phyloP scores from a whole-genome alignment of 2,329 filamentous ascomycete genomes.

The Sporothrix dimorphospora region DNA sequence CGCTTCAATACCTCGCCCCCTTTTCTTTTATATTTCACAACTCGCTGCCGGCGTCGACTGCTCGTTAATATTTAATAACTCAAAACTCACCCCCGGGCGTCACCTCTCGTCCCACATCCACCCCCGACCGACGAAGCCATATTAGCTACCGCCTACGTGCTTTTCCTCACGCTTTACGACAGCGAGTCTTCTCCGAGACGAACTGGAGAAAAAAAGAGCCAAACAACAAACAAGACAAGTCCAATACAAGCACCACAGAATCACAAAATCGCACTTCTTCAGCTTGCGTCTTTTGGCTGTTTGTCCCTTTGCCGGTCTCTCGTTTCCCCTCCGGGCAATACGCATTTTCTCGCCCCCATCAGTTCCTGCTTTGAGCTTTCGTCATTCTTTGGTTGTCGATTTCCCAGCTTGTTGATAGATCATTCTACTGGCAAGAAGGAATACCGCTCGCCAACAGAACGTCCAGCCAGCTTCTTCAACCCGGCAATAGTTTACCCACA shows the following conservation, averaged over 20 bases:
- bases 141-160: neutral
- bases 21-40: neutral
- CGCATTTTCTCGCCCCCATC: neutral
- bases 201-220: neutral
- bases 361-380: neutral
- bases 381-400: conserved; percentile 7
- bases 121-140: conserved; percentile 8
- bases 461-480: neutral
- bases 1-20: neutral
- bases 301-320: neutral
- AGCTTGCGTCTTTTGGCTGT: neutral
- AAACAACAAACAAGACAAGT: neutral
- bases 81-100: neutral
- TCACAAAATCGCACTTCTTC: neutral
- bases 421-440: neutral
- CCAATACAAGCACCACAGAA: neutral
- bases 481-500: conserved; percentile 7
- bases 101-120: neutral
- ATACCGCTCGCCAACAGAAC: neutral
- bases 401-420: neutral
- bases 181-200: neutral
- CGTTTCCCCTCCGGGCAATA: neutral
- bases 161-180: neutral
- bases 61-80: conserved; percentile 21
- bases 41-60: neutral